Percentiles rank a stretch among this genome's conserved stretches.
Evolutionary conservation across 2,329 filamentous ascomycete genomes (phyloP).

Genomic region (Epichloe gansuensis): DNA sequence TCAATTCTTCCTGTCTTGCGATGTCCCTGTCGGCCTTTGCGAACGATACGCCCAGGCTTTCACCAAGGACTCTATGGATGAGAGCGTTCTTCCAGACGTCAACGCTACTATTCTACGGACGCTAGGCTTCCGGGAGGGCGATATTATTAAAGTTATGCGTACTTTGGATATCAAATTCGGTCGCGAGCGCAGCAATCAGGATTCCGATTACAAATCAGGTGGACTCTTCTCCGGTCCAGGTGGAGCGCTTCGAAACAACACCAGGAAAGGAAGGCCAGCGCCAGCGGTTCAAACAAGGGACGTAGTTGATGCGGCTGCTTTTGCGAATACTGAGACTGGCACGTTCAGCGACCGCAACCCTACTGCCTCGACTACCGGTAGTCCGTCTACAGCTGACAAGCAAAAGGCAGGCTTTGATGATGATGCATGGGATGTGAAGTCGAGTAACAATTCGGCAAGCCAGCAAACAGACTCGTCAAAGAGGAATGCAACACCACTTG

Average conservation of each 20-base stretch:
- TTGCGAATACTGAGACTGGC: conserved; percentile 45
- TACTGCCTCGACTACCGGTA: conserved; percentile 12
- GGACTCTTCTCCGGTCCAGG: conserved; percentile 88
- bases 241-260: conserved; percentile 88
- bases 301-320: conserved; percentile 75
- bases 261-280: conserved; percentile 77
- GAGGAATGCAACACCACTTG: conserved; percentile 8
- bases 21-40: conserved; percentile 84
- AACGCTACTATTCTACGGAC: conserved; percentile 72
- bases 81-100: conserved; percentile 83
- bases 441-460: conserved; percentile 29
- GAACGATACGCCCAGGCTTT: conserved; percentile 91
- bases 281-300: conserved; percentile 79
- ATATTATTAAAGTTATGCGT: conserved; percentile 93
- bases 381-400: conserved; percentile 16
- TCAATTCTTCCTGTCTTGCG: conserved; percentile 89
- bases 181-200: conserved; percentile 43
- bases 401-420: conserved; percentile 66
- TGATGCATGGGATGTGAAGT: conserved; percentile 94
- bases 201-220: conserved; percentile 45
- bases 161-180: conserved; percentile 69
- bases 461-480: conserved; percentile 33
- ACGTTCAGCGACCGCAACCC: conserved; percentile 12
- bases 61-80: conserved; percentile 84
- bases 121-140: conserved; percentile 86